Percentiles rank a stretch among this genome's conserved stretches.
Evolutionary conservation across 2,329 filamentous ascomycete species (phyloP).

Genomic region (Pestalotiopsis sp.): DNA sequence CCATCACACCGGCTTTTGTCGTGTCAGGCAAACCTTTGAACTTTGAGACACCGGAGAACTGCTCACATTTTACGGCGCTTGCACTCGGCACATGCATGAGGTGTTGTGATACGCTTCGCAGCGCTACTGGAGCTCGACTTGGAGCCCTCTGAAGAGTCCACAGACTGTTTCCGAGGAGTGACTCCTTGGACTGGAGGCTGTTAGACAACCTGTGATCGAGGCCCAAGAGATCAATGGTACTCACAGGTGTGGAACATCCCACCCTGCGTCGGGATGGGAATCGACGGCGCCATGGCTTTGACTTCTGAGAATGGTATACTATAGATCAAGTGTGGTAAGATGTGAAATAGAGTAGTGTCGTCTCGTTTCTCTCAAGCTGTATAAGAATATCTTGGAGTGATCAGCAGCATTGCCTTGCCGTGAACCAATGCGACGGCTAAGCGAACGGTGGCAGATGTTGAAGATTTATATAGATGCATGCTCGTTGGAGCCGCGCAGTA

Average conservation of each 20-base stretch:
- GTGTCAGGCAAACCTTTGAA: background rate
- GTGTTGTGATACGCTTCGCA: slow-evolving; percentile 36
- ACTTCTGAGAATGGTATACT: background rate
- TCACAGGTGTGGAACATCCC: slow-evolving; percentile 54
- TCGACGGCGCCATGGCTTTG: slow-evolving; percentile 44
- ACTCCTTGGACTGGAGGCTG: slow-evolving; percentile 47
- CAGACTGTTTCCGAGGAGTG: slow-evolving; percentile 50
- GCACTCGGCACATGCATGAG: slow-evolving; percentile 52
- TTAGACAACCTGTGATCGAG: background rate
- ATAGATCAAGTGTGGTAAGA: background rate
- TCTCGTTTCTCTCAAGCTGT: background rate
- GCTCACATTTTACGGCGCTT: slow-evolving; percentile 75
- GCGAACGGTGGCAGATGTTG: slow-evolving; percentile 36
- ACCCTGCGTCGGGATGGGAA: slow-evolving; percentile 49
- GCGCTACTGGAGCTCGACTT: slow-evolving; percentile 32
- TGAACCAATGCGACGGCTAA: slow-evolving; percentile 23
- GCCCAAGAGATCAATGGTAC: slow-evolving; percentile 1
- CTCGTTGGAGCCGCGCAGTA: slow-evolving; percentile 31
- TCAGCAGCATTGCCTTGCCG: slow-evolving; percentile 22
- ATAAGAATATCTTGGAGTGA: slow-evolving; percentile 22
- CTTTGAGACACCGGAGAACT: background rate
- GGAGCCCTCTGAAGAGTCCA: slow-evolving; percentile 39
- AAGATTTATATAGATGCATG: slow-evolving; percentile 40
- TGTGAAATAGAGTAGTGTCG: background rate
- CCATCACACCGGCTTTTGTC: slow-evolving; percentile 69